Evolutionary conservation across 2,329 filamentous ascomycete species (phyloP).

Genomic region (Hypoxylon sp.): DNA sequence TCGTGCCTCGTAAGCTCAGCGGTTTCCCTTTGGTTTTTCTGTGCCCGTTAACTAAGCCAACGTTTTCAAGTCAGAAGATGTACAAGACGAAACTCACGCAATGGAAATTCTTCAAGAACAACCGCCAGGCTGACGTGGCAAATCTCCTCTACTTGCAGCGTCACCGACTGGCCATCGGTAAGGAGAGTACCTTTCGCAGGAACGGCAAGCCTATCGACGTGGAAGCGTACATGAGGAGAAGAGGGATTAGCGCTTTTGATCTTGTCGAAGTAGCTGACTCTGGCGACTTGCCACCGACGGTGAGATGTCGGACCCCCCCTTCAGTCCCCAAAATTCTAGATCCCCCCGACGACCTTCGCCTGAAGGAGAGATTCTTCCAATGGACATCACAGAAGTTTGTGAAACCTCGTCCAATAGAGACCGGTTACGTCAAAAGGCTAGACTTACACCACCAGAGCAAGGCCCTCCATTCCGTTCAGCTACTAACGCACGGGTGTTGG

Average conservation of each 20-base stretch:
- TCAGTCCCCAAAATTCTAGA: conserved; percentile 38
- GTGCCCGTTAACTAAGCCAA: conserved; percentile 29
- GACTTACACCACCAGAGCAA: conserved; percentile 44
- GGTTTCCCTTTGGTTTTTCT: conserved; percentile 19
- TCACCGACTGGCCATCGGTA: conserved; percentile 46
- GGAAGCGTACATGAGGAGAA: conserved; percentile 47
- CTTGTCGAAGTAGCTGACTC: conserved; percentile 43
- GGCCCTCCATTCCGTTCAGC: conserved; percentile 43
- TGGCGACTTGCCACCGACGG: conserved; percentile 44
- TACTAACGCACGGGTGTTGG: conserved; percentile 46
- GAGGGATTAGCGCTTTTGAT: conserved; percentile 46
- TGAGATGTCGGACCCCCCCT: conserved; percentile 46
- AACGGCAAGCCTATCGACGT: conserved; percentile 48
- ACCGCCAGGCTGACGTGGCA: conserved; percentile 48
- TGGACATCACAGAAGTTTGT: conserved; percentile 43
- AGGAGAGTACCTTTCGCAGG: conserved; percentile 46
- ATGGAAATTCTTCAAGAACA: conserved; percentile 52
- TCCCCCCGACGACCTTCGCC: conserved; percentile 43
- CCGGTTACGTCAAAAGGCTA: conserved; percentile 42
- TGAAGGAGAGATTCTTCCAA: conserved; percentile 46
- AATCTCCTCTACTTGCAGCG: conserved; percentile 46
- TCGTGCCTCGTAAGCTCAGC: conserved; percentile 46
- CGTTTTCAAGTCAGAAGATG: conserved; percentile 46
- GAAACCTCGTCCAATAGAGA: conserved; percentile 37
- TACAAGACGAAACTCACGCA: conserved; percentile 51